A percentile compares a stretch with the other conserved stretches of the same genome.
Conservation (phyloP, 305 asterid species). For the Rubia occidens region DNA sequence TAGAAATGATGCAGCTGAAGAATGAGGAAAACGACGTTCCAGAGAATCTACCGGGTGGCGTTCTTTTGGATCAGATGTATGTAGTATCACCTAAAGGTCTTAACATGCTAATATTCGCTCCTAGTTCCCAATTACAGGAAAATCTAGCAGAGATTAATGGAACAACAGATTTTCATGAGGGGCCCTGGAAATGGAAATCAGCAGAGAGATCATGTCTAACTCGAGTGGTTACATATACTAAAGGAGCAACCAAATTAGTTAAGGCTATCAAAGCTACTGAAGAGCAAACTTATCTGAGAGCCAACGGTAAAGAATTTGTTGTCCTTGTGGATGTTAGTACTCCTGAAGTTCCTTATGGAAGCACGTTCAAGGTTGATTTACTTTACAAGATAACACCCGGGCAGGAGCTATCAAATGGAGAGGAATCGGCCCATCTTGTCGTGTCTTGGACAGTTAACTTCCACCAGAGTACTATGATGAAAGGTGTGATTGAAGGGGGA, state of each 20-base stretch:
- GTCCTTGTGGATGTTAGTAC: slow-evolving; percentile 64
- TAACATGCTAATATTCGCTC: slow-evolving; percentile 66
- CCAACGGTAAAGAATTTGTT: slow-evolving; percentile 62
- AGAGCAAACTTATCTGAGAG: slow-evolving; percentile 76
- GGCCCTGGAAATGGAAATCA: slow-evolving; percentile 57
- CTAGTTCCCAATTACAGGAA: slow-evolving; percentile 14
- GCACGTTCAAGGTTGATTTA: slow-evolving; percentile 61
- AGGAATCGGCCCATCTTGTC: slow-evolving; percentile 55
- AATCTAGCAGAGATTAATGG: slow-evolving; percentile 59
- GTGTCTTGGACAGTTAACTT: slow-evolving; percentile 85
- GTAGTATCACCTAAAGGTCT: slow-evolving; percentile 50
- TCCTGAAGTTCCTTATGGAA: slow-evolving; percentile 93
- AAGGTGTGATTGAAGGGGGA: slow-evolving; percentile 85
- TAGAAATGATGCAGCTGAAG: slow-evolving; percentile 49
- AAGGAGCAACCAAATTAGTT: slow-evolving; percentile 70
- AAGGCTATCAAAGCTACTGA: slow-evolving; percentile 77
- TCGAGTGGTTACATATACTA: slow-evolving; percentile 51
- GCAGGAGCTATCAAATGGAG: slow-evolving; percentile 79
- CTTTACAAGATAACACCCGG: slow-evolving; percentile 80
- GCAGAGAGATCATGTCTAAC: slow-evolving; percentile 40
- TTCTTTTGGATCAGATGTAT: slow-evolving; percentile 60
- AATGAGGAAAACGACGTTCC: slow-evolving; percentile 65
- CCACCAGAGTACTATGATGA: slow-evolving; percentile 85
- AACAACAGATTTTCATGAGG: slow-evolving; percentile 55
- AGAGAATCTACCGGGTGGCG: slow-evolving; percentile 60